phyloP scores from a whole-genome alignment of 306 rosid genomes.

The Fagus crenata region DNA sequence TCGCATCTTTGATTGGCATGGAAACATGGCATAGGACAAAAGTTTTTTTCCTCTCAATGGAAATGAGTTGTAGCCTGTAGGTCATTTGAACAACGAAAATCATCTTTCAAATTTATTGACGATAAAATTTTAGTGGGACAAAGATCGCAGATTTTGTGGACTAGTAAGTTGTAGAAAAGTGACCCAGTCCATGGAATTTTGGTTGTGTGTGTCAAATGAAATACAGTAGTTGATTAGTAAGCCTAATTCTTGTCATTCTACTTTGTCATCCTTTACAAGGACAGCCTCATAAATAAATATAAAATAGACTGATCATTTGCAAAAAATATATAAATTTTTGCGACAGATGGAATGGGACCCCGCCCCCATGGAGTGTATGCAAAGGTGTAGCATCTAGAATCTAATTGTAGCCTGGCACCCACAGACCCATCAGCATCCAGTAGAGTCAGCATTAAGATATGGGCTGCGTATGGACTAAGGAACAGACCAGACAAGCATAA shows the following conservation, averaged over 20 bases:
- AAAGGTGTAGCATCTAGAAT: conserved; percentile 9
- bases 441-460: conserved; percentile 5
- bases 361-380: background rate
- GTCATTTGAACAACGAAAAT: background rate
- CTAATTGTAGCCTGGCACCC: conserved; percentile 18
- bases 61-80: no score
- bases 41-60: background rate
- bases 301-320: no score
- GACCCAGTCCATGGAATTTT: background rate
- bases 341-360: background rate
- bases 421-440: conserved; percentile 6
- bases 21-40: background rate
- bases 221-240: background rate
- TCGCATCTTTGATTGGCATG: background rate
- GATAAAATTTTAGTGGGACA: background rate
- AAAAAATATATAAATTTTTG: no score
- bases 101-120: background rate
- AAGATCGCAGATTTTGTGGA: background rate
- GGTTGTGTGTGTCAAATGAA: background rate
- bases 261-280: background rate
- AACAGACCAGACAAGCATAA: conserved; percentile 33
- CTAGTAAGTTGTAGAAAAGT: background rate
- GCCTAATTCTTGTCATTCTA: background rate
- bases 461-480: conserved; percentile 26
- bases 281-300: background rate